Percentiles rank a stretch among this genome's conserved stretches.
phyloP scores from a whole-genome alignment of 2,329 filamentous ascomycete species.

The Fusarium devonianum region DNA sequence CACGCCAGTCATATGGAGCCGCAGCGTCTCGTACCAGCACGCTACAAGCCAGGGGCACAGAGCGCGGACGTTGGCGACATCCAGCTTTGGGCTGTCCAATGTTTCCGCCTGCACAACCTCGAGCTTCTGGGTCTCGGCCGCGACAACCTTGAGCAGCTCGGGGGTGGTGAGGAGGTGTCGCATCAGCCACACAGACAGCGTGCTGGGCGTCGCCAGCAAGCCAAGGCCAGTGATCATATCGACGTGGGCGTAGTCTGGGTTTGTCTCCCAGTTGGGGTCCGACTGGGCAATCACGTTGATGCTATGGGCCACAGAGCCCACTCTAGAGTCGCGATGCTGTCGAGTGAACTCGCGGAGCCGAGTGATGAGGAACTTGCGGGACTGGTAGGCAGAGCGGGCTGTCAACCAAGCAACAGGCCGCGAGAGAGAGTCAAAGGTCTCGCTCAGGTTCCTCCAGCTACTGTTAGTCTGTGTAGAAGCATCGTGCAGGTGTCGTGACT shows the following conservation, averaged over 20 bases:
- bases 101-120: conserved; percentile 15
- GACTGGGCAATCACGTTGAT: conserved; percentile 44
- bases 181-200: conserved; percentile 43
- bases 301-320: conserved; percentile 39
- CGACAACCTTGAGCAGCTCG: conserved; percentile 31
- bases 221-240: conserved; percentile 45
- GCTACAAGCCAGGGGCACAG: conserved; percentile 44
- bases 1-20: conserved; percentile 44
- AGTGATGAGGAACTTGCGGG: conserved; percentile 37
- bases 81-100: conserved; percentile 17
- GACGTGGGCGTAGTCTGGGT: conserved; percentile 44
- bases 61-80: conserved; percentile 35
- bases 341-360: conserved; percentile 40
- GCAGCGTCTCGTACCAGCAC: conserved; percentile 44
- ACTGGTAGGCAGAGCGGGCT: conserved; percentile 39
- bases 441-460: conserved; percentile 37
- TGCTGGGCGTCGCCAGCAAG: conserved; percentile 43
- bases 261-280: conserved; percentile 43
- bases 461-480: conserved; percentile 6
- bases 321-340: conserved; percentile 35
- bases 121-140: conserved; percentile 35
- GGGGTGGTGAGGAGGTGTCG: conserved; percentile 38
- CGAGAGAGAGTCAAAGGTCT: conserved; percentile 42
- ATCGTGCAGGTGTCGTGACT: background rate
- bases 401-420: conserved; percentile 40